These are phyloP conservation scores for Fusarium zealandicum DNA, from an alignment of 2,329 filamentous ascomycete species.

Conservation along the genomic window DNA sequence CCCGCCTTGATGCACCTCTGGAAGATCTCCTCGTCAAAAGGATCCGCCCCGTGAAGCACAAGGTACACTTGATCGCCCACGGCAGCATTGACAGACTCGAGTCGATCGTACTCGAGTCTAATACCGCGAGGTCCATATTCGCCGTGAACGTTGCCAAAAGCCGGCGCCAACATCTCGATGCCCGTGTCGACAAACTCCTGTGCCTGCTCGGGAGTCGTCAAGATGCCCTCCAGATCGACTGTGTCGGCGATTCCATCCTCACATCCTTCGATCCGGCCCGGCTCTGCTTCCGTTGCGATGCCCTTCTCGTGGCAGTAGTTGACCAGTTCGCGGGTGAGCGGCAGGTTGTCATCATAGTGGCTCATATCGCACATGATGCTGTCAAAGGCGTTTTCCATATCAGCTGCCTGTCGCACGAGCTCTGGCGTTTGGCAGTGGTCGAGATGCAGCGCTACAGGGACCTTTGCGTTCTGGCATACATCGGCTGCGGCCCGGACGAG, in stretches of 20 bases:
- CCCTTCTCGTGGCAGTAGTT: constrained; percentile 67
- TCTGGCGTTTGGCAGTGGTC: constrained; percentile 70
- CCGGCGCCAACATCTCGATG: constrained; percentile 76
- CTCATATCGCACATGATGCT: constrained; percentile 81
- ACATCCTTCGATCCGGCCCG: constrained; percentile 49
- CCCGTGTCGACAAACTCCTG: constrained; percentile 74
- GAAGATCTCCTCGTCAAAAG: constrained; percentile 56
- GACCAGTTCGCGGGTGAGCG: constrained; percentile 66
- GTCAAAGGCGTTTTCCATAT: constrained; percentile 58
- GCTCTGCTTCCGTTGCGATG: constrained; percentile 72
- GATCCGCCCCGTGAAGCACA: constrained; percentile 58
- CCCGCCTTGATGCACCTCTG: constrained; percentile 53
- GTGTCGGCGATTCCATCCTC: constrained; percentile 76
- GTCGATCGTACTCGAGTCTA: constrained; percentile 36
- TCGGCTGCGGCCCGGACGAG: constrained; percentile 62
- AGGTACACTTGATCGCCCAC: constrained; percentile 56
- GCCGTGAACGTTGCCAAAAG: constrained; percentile 80
- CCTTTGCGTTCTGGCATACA: constrained; percentile 60
- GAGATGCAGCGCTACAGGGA: constrained; percentile 69
- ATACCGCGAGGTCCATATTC: constrained; percentile 70
- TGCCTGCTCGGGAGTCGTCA: constrained; percentile 74
- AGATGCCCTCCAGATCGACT: constrained; percentile 52
- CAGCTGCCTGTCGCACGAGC: constrained; percentile 64
- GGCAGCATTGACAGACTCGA: constrained; percentile 46
- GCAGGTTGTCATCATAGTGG: constrained; percentile 75